A percentile compares a stretch with the other conserved stretches of the same genome.
Conservation (phyloP, 257 asterid genomes). For the Anisodus acutangulus region DNA sequence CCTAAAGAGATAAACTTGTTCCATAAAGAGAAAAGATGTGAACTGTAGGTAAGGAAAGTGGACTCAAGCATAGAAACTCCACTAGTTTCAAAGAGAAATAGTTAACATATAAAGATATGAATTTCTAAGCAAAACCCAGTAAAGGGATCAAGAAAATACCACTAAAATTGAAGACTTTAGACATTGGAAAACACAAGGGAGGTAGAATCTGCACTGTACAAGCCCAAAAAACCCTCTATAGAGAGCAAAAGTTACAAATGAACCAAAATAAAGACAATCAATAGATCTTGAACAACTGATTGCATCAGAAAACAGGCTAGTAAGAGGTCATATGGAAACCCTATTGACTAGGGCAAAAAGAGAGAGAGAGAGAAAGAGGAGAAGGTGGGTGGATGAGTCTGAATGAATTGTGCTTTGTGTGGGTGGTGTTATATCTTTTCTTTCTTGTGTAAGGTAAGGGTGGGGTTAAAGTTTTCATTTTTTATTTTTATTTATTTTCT, state of each 20-base stretch:
- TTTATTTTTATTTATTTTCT: constrained; percentile 17
- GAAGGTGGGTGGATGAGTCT: constrained; percentile 33
- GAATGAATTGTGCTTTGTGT: constrained; percentile 21
- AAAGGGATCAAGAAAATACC: constrained; percentile 57
- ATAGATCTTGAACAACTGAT: constrained; percentile 43
- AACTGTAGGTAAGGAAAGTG: background rate
- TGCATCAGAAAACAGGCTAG: constrained; percentile 62
- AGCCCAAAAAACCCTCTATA: constrained; percentile 59
- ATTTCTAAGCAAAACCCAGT: constrained; percentile 30
- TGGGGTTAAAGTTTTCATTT: constrained; percentile 44
- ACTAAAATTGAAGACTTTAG: constrained; percentile 72
- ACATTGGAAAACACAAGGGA: constrained; percentile 51
- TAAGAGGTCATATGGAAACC: constrained; percentile 50
- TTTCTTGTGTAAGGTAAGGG: constrained; percentile 30
- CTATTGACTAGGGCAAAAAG: constrained; percentile 86
- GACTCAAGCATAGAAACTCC: background rate
- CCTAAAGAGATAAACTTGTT: too few relatives aligned
- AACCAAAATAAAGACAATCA: constrained; percentile 44
- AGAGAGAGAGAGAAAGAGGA: background rate
- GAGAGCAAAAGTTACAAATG: constrained; percentile 61
- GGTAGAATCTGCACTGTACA: constrained; percentile 44
- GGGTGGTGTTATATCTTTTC: constrained; percentile 36
- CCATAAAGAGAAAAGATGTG: background rate
- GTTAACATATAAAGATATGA: background rate
- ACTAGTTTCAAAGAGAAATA: background rate